These are phyloP conservation scores for Stevia rebaudiana DNA, from an alignment of 140 eudicot genomes.

Conservation along the genomic window DNA sequence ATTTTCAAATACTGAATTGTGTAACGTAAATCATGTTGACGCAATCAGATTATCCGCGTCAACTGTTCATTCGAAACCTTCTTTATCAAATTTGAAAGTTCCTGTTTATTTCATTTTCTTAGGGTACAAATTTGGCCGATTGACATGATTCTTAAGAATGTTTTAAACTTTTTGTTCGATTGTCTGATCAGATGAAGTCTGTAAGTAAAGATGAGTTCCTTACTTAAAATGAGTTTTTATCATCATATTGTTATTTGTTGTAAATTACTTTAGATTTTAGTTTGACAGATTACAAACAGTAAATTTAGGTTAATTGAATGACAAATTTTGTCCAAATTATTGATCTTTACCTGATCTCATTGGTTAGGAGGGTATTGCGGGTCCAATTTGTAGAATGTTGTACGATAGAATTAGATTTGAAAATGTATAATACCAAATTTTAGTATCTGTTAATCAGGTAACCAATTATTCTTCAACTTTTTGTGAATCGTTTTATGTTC, in stretches of 20 bases:
- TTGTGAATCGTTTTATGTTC: background rate
- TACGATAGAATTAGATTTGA: background rate
- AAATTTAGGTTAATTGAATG: background rate
- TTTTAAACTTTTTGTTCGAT: background rate
- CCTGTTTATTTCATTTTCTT: background rate
- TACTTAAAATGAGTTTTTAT: background rate
- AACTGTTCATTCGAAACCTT: background rate
- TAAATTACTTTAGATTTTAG: background rate
- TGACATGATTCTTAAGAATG: background rate
- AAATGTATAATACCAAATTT: background rate
- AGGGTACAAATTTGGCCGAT: too few relatives aligned
- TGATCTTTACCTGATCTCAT: too few relatives aligned
- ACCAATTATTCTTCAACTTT: background rate
- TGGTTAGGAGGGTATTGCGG: background rate
- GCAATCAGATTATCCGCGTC: background rate
- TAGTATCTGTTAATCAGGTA: background rate
- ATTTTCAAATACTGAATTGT: background rate
- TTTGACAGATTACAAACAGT: constrained; percentile 10
- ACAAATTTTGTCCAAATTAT: background rate
- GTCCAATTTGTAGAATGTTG: constrained; percentile 1
- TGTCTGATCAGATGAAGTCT: background rate
- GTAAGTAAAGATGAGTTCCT: background rate
- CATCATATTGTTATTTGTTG: constrained; percentile 1
- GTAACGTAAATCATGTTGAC: background rate
- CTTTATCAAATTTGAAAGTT: background rate